Evolutionary conservation across 2,329 filamentous ascomycete genomes (phyloP).

Genomic region (Fragosphaeria purpurea): DNA sequence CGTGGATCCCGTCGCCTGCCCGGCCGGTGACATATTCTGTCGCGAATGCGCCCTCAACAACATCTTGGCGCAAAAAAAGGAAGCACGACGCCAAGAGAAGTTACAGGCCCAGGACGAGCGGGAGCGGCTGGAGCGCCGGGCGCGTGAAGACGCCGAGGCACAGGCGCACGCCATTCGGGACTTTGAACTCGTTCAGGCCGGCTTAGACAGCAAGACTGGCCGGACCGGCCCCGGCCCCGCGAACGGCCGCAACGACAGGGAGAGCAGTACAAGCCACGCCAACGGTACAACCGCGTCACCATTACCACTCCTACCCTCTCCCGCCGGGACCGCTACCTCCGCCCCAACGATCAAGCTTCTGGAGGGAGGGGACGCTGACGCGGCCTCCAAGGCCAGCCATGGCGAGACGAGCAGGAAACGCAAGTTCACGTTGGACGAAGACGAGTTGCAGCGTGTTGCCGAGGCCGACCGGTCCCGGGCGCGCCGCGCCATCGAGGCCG

Average conservation of each 20-base stretch:
- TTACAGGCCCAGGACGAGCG: constrained; percentile 49
- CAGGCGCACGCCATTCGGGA: constrained; percentile 61
- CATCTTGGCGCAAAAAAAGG: constrained; percentile 82
- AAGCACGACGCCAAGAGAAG: constrained; percentile 73
- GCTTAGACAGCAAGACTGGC: constrained; percentile 29
- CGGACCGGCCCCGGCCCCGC: constrained; percentile 10
- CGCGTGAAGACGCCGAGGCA: constrained; percentile 58
- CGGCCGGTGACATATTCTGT: constrained; percentile 83
- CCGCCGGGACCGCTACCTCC: constrained; percentile 16
- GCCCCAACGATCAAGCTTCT: constrained; percentile 9
- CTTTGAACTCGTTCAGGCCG: constrained; percentile 79
- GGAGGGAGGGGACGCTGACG: constrained; percentile 28
- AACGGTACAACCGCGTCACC: constrained; percentile 16
- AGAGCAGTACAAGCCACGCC: constrained; percentile 6
- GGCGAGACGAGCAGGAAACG: constrained; percentile 45
- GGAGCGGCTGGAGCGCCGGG: constrained; percentile 51
- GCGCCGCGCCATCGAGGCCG: constrained; percentile 59
- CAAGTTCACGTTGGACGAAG: constrained; percentile 71
- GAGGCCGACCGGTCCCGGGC: constrained; percentile 60
- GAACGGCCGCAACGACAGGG: constrained; percentile 13
- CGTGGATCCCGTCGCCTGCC: constrained; percentile 73
- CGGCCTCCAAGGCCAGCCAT: constrained; percentile 17
- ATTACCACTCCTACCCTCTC: no score
- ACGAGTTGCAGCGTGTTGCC: constrained; percentile 62
- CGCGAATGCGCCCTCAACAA: constrained; percentile 88